These are phyloP conservation scores for Chaetomium strumarium DNA, from an alignment of 2,329 filamentous ascomycete genomes.

Conservation along the genomic window DNA sequence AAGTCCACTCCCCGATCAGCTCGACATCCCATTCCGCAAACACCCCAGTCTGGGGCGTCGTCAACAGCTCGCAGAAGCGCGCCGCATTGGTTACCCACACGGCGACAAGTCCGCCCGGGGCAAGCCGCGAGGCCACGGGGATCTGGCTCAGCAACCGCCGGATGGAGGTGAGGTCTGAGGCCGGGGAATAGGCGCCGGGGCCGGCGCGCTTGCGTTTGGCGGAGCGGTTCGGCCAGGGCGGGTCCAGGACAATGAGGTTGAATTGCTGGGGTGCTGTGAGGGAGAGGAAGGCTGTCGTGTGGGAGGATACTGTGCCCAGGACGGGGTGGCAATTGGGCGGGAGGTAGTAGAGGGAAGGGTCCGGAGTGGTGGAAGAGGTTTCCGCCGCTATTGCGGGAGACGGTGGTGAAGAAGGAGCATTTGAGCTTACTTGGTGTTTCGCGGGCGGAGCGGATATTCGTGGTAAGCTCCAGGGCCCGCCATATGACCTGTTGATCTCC, in stretches of 20 bases:
- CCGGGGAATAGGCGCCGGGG: conserved; percentile 37
- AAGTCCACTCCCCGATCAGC: conserved; percentile 65
- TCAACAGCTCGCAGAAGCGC: conserved; percentile 50
- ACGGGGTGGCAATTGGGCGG: conserved; percentile 42
- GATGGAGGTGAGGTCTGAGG: conserved; percentile 42
- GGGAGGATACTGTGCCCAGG: conserved; percentile 42
- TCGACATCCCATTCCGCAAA: conserved; percentile 64
- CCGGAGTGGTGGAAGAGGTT: not conserved
- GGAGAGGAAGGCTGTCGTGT: conserved; percentile 36
- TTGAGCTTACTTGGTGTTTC: too few relatives aligned
- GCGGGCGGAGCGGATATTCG: conserved; percentile 28
- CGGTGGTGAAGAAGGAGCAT: not conserved
- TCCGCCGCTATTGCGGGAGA: not conserved
- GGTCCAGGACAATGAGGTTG: conserved; percentile 65
- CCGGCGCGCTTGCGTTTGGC: conserved; percentile 48
- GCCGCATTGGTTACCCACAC: conserved; percentile 75
- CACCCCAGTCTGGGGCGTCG: conserved; percentile 41
- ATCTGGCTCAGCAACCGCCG: conserved; percentile 45
- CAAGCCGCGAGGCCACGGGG: conserved; percentile 51
- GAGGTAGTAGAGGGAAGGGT: conserved; percentile 26
- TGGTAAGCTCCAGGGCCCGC: conserved; percentile 44
- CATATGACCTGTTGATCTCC: conserved; percentile 30
- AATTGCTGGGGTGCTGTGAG: conserved; percentile 44
- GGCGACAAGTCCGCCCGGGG: conserved; percentile 53
- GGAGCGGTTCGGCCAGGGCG: conserved; percentile 77